phyloP scores from a whole-genome alignment of 106 monocot species.

The Phalaenopsis aphrodite region DNA sequence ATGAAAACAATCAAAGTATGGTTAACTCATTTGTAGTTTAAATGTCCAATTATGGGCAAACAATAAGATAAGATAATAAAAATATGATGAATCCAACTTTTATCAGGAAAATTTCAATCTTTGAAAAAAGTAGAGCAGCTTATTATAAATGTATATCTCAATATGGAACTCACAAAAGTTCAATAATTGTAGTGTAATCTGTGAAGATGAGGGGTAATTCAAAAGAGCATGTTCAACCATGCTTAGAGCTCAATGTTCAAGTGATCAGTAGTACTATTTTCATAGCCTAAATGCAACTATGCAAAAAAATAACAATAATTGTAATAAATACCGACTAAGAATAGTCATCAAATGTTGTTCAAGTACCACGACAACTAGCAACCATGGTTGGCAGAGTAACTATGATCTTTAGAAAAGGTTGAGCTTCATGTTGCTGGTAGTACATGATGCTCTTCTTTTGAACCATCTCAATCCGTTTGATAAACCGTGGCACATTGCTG shows the following conservation, averaged over 20 bases:
- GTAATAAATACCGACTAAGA: not conserved
- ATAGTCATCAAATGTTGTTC: not conserved
- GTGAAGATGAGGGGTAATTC: not conserved
- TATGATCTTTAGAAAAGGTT: constrained; percentile 85
- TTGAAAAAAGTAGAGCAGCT: not conserved
- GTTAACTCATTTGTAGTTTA: not conserved
- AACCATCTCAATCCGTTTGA: constrained; percentile 71
- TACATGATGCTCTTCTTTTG: constrained; percentile 97
- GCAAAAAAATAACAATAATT: not conserved
- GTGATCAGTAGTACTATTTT: not conserved
- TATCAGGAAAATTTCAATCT: not conserved
- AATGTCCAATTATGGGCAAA: not conserved
- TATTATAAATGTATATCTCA: not conserved
- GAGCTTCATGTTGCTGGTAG: constrained; percentile 62
- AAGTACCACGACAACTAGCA: constrained; percentile 87
- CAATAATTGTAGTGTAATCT: not conserved
- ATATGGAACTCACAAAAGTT: not conserved
- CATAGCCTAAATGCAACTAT: not conserved
- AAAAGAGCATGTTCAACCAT: not conserved
- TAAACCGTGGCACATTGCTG: constrained; percentile 73
- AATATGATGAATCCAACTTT: not conserved
- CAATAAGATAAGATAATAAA: not conserved
- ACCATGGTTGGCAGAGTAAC: constrained; percentile 98
- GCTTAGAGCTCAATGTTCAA: not conserved
- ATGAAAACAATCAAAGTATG: not conserved